A percentile compares a stretch with the other conserved stretches of the same genome.
phyloP scores from a whole-genome alignment of 2,329 filamentous ascomycete species.

The Hymenoscyphus infarciens region DNA sequence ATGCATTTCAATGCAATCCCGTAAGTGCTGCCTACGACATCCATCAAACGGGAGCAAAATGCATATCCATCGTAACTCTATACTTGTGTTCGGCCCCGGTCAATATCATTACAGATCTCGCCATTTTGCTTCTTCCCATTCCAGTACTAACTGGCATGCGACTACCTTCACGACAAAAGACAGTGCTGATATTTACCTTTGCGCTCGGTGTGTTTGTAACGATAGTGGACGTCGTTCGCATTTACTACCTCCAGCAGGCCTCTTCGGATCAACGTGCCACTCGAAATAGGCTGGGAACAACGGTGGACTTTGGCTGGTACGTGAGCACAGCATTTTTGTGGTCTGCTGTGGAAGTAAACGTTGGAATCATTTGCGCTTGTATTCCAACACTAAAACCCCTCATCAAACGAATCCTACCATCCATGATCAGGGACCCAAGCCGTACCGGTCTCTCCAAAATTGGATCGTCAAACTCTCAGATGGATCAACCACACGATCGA shows the following conservation, averaged over 20 bases:
- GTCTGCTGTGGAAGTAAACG: slow-evolving; percentile 90
- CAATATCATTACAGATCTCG: slow-evolving; percentile 88
- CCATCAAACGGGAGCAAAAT: slow-evolving; percentile 39
- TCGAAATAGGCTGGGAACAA: slow-evolving; percentile 42
- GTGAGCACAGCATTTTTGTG: slow-evolving; percentile 87
- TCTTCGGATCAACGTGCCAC: slow-evolving; percentile 11
- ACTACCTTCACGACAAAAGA: slow-evolving; percentile 80
- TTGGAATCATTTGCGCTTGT: slow-evolving; percentile 86
- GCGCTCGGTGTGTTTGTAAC: slow-evolving; percentile 83
- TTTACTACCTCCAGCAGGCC: slow-evolving; percentile 75
- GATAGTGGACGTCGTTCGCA: slow-evolving; percentile 81
- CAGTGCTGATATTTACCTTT: slow-evolving; percentile 82
- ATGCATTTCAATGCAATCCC: slow-evolving; percentile 81
- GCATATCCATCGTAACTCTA: slow-evolving; percentile 48
- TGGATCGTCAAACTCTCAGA: slow-evolving; percentile 23
- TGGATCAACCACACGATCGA: slow-evolving; percentile 6
- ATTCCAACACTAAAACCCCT: slow-evolving; percentile 88
- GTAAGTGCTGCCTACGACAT: slow-evolving; percentile 63
- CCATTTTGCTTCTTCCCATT: slow-evolving; percentile 82
- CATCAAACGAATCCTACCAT: slow-evolving; percentile 47
- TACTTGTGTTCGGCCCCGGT: slow-evolving; percentile 77
- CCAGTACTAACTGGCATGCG: slow-evolving; percentile 85
- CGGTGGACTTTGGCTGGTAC: slow-evolving; percentile 63
- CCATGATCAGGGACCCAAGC: slow-evolving; percentile 28
- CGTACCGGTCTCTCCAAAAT: slow-evolving; percentile 16